Percentiles rank a stretch among this genome's conserved stretches.
Evolutionary conservation across 805 yeast species (phyloP).

Genomic region (Metschnikowia santaceciliae): DNA sequence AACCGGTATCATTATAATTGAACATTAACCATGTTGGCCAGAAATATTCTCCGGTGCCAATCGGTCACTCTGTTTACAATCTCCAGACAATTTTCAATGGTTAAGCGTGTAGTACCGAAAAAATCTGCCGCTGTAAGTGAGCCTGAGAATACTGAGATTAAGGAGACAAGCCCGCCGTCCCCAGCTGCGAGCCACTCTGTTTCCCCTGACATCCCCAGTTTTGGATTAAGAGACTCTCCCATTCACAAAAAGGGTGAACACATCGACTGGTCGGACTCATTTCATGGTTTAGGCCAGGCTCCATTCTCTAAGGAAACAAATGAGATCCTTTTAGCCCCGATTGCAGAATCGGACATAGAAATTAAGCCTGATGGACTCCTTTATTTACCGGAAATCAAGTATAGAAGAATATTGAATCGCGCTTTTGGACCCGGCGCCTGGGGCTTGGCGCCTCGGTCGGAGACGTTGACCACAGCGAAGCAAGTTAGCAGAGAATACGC

Average conservation of each 20-base stretch:
- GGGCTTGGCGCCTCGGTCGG: conserved; percentile 95
- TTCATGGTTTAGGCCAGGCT: conserved; percentile 77
- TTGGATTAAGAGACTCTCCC: conserved; percentile 24
- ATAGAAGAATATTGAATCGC: conserved; percentile 78
- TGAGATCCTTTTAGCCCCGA: conserved; percentile 54
- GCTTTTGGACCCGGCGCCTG: conserved; percentile 99
- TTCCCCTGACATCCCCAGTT: conserved; percentile 1
- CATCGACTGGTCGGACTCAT: conserved; percentile 81
- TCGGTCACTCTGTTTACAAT: conserved; percentile 12
- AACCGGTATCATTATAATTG: background rate
- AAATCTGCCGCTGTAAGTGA: background rate
- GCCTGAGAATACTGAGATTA: background rate
- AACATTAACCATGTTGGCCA: conserved; percentile 3
- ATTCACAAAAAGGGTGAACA: conserved; percentile 11
- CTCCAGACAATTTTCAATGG: conserved; percentile 16
- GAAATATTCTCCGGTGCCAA: conserved; percentile 1
- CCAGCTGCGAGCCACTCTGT: background rate
- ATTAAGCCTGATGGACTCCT: conserved; percentile 93
- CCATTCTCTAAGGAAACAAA: conserved; percentile 65
- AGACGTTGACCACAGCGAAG: conserved; percentile 68
- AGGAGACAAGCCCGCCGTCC: background rate
- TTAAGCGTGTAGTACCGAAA: conserved; percentile 15
- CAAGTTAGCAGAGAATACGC: conserved; percentile 89
- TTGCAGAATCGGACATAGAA: conserved; percentile 76
- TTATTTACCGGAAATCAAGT: conserved; percentile 92